These are phyloP conservation scores for Tetrapyrgos nigripes DNA, from an alignment of 1,284 basidiomycete genomes.

Conservation along the genomic window DNA sequence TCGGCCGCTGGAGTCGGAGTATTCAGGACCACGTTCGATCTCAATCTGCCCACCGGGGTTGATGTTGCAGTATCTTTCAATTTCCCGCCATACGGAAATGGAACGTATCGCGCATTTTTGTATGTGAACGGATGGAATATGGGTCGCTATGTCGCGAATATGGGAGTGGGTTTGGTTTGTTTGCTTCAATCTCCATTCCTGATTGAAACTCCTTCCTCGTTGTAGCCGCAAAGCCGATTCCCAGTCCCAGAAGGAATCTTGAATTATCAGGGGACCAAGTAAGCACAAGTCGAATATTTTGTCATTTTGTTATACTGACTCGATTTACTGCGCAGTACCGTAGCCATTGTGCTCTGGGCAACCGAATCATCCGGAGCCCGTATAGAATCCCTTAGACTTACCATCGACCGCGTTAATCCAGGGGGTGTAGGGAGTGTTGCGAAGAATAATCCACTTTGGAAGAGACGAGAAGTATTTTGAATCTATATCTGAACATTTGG, in stretches of 20 bases:
- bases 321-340: constrained; percentile 44
- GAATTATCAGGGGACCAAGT: constrained; percentile 60
- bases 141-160: constrained; percentile 60
- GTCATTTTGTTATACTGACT: constrained; percentile 1
- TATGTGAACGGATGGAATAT: constrained; percentile 72
- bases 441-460: constrained; percentile 54
- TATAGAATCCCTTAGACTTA: constrained; percentile 42
- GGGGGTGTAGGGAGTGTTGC: constrained; percentile 54
- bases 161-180: constrained; percentile 50
- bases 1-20: constrained; percentile 60
- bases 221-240: constrained; percentile 61
- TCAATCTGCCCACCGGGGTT: constrained; percentile 48
- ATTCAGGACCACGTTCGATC: constrained; percentile 60
- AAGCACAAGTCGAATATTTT: constrained; percentile 20
- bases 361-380: constrained; percentile 40
- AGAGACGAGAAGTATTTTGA: constrained; percentile 16
- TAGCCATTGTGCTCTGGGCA: constrained; percentile 61
- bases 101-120: constrained; percentile 59
- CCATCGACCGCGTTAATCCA: constrained; percentile 50
- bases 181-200: constrained; percentile 5
- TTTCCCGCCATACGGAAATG: constrained; percentile 45
- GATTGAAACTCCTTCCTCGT: constrained; percentile 9
- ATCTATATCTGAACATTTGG: too few species aligned
- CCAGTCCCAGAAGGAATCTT: constrained; percentile 56
- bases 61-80: constrained; percentile 59